Conservation (phyloP, 202 grass and related monocot genomes). For the Zizania palustris region DNA sequence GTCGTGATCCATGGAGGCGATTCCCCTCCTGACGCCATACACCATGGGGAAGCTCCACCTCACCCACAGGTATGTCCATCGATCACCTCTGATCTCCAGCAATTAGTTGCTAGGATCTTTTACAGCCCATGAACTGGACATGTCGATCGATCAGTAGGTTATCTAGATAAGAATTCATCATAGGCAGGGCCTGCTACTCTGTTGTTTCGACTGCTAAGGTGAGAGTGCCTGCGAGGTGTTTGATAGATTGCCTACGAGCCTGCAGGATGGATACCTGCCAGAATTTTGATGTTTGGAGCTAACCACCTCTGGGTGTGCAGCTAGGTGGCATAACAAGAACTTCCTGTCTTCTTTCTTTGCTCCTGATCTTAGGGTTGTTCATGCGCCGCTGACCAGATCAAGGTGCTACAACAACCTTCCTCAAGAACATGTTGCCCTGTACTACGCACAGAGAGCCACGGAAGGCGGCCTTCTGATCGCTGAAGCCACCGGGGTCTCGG, state of each 20-base stretch:
- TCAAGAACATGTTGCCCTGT: constrained; percentile 35
- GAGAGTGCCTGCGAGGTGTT: constrained; percentile 20
- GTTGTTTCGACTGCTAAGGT: neutral
- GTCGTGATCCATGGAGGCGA: constrained; percentile 39
- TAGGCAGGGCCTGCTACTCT: too few species aligned
- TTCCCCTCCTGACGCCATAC: constrained; percentile 42
- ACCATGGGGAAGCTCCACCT: constrained; percentile 54
- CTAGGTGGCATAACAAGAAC: neutral
- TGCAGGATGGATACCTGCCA: neutral
- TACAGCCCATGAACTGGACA: neutral
- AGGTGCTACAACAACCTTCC: constrained; percentile 56
- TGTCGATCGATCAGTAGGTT: neutral
- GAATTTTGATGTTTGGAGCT: neutral
- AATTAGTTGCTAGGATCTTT: neutral
- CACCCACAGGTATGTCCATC: constrained; percentile 39
- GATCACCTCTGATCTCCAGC: neutral
- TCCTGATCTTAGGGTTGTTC: constrained; percentile 44
- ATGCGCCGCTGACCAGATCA: constrained; percentile 48
- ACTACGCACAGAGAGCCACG: constrained; percentile 58
- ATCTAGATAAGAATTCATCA: neutral
- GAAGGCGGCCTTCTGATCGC: constrained; percentile 50
- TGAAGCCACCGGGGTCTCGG: constrained; percentile 49
- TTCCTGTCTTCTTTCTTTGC: neutral
- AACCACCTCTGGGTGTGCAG: neutral
- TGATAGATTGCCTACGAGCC: constrained; percentile 23